Evolutionary conservation across 2,329 filamentous ascomycete species (phyloP).

Genomic region (Botrytis squamosa): DNA sequence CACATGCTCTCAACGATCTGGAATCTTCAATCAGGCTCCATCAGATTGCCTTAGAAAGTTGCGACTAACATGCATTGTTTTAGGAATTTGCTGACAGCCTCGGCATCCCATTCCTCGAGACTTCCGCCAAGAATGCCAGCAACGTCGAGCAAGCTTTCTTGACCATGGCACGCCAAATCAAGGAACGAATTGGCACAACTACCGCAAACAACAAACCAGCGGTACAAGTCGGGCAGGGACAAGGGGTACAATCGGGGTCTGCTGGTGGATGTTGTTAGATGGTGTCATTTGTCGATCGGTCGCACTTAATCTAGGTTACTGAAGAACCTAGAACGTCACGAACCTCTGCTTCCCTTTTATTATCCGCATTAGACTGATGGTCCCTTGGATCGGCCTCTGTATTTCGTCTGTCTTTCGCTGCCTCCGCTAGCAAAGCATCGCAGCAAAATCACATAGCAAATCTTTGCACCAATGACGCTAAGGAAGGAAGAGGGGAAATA

Average conservation of each 20-base stretch:
- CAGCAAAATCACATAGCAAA: constrained; percentile 26
- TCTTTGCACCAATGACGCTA: constrained; percentile 24
- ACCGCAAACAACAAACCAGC: constrained; percentile 96
- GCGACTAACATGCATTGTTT: constrained; percentile 27
- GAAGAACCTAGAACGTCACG: constrained; percentile 25
- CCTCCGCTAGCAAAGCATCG: constrained; percentile 25
- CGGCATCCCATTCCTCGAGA: constrained; percentile 98
- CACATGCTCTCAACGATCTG: constrained; percentile 34
- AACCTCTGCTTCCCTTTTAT: constrained; percentile 32
- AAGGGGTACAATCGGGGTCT: constrained; percentile 85
- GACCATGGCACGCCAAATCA: constrained; percentile 99
- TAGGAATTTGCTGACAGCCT: constrained; percentile 99
- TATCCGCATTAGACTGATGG: constrained; percentile 37
- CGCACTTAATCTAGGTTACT: constrained; percentile 21
- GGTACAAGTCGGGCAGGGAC: constrained; percentile 91
- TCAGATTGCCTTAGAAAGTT: background rate
- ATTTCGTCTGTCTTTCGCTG: constrained; percentile 33
- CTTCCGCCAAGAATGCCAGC: constrained; percentile 98
- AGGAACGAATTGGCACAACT: constrained; percentile 98
- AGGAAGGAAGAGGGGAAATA: constrained; percentile 26
- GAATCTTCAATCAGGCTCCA: constrained; percentile 18
- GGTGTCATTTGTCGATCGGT: constrained; percentile 18
- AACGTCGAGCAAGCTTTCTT: constrained; percentile 99
- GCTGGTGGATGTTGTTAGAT: constrained; percentile 88
- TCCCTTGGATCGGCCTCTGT: constrained; percentile 35